phyloP scores from a whole-genome alignment of 129 eudicot species.

The Flaveria trinervia region DNA sequence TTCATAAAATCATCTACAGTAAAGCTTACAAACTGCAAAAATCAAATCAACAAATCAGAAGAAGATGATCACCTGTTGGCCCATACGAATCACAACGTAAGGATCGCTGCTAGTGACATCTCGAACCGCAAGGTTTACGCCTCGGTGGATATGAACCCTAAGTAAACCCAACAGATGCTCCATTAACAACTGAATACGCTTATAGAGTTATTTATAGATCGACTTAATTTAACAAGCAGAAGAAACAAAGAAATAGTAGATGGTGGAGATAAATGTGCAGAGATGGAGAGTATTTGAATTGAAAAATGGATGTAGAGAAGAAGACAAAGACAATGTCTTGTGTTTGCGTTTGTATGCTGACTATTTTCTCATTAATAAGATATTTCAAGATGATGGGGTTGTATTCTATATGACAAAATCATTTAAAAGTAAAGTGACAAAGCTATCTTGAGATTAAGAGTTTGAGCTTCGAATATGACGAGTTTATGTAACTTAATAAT shows the following conservation, averaged over 20 bases:
- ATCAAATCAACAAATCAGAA: background rate
- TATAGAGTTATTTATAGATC: background rate
- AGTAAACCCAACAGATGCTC: conserved; percentile 69
- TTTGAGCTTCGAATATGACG: no score
- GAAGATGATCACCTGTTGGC: conserved; percentile 51
- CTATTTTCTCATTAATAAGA: no score
- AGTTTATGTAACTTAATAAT: no score
- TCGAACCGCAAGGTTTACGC: conserved; percentile 73
- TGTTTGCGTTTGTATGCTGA: no score
- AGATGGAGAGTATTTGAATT: no score
- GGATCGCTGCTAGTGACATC: conserved; percentile 81
- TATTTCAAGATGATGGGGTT: no score
- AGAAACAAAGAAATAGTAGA: background rate
- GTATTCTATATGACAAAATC: no score
- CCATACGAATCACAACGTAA: conserved; percentile 58
- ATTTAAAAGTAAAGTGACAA: no score
- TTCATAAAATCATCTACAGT: background rate
- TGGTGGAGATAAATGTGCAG: background rate
- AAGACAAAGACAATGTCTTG: no score
- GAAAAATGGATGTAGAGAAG: no score
- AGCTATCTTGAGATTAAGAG: no score
- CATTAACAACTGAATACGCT: conserved; percentile 33
- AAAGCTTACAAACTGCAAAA: background rate
- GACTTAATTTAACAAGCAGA: no score
- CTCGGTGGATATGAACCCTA: conserved; percentile 52